Base-by-base conservation (phyloP, 1,284 basidiomycete species). In the Papiliotrema fonsecae region DNA sequence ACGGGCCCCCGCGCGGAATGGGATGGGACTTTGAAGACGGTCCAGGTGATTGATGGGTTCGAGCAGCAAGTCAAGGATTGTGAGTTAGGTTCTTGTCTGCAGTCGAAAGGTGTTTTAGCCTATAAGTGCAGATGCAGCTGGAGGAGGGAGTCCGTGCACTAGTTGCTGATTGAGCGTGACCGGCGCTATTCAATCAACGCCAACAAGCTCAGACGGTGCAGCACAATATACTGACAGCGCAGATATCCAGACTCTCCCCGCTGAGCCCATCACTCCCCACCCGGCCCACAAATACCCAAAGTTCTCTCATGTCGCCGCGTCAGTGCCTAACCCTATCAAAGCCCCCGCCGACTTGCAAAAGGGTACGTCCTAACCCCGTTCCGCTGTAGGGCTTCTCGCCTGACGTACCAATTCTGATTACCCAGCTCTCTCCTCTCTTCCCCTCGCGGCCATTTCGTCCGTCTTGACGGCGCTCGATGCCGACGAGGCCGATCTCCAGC, bases 261-360 rank as follows among this genome's bases (percentile, higher is more conserved):
- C 42, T 5, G 60, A 67, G 34, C 59, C 67, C 18, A 49, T 74
- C 49, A 47, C 55, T 25, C 61, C 72, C 42, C 68, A 72, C 55
- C 72, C 72, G 11, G 56, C 56, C 42, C 61, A 67, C 56, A 73
- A 71, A 52, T 74, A 70, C 61, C 72, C 72, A 37, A 69, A 68
- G 52, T 64, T 70, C 44, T 60, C 70, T 25, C 64, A 67, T 43
- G 70, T 65, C 38, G 38, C 60, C 42, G 51, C 52, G 24, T 56
- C 55, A 27, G 42, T 74, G n/a, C 68, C 69, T 28, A 54, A 58
- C 25, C 59, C 58, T n/a, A 59, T 74, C 60, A 67, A 67, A 42
- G 58, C 62, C 24, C 57, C 67, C 26, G 55, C 62, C 28, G 72
- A 74, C 52, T 54, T 74, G 40, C 70, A 72, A 54, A 66, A 67